Conservation (phyloP, 352 stramenopile genomes). For the Aphanomyces astaci region DNA sequence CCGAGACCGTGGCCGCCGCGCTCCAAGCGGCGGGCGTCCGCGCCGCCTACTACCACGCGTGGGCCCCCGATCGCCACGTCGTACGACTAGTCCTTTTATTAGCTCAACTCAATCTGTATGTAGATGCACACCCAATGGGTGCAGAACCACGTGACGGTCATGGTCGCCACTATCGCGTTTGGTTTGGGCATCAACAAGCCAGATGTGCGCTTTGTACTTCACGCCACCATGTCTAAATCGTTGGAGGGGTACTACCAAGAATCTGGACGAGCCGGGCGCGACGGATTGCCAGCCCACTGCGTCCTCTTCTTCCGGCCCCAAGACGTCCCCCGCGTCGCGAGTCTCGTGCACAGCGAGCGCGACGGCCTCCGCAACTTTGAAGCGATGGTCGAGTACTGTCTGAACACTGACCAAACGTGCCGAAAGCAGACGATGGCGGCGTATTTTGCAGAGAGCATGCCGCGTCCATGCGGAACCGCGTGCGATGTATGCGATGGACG, state of each 20-base stretch:
- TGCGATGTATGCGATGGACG: slow-evolving; percentile 22
- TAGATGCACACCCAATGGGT: slow-evolving; percentile 55
- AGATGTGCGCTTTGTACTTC: slow-evolving; percentile 87
- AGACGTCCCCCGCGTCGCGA: slow-evolving; percentile 78
- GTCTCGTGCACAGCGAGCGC: slow-evolving; percentile 64
- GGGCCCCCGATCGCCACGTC: slow-evolving; percentile 46
- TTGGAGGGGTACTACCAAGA: slow-evolving; percentile 98
- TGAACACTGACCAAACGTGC: slow-evolving; percentile 58
- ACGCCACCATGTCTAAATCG: slow-evolving; percentile 82
- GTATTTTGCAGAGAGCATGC: slow-evolving; percentile 7
- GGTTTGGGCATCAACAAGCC: slow-evolving; percentile 93
- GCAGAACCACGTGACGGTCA: slow-evolving; percentile 61
- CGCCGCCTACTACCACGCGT: slow-evolving; percentile 86
- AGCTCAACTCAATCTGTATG: background rate
- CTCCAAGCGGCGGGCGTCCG: slow-evolving; percentile 64
- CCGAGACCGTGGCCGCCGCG: slow-evolving; percentile 73
- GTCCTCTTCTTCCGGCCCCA: slow-evolving; percentile 75
- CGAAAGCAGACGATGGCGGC: slow-evolving; percentile 44
- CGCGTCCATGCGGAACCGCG: background rate
- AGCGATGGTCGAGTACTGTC: slow-evolving; percentile 69
- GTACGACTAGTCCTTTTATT: background rate
- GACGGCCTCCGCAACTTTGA: slow-evolving; percentile 82
- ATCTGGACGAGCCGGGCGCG: slow-evolving; percentile 90
- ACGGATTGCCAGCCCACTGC: slow-evolving; percentile 84
- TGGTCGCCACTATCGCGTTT: slow-evolving; percentile 92